Conservation (phyloP, 2,329 filamentous ascomycete species). For the Epichloe bromicola region DNA sequence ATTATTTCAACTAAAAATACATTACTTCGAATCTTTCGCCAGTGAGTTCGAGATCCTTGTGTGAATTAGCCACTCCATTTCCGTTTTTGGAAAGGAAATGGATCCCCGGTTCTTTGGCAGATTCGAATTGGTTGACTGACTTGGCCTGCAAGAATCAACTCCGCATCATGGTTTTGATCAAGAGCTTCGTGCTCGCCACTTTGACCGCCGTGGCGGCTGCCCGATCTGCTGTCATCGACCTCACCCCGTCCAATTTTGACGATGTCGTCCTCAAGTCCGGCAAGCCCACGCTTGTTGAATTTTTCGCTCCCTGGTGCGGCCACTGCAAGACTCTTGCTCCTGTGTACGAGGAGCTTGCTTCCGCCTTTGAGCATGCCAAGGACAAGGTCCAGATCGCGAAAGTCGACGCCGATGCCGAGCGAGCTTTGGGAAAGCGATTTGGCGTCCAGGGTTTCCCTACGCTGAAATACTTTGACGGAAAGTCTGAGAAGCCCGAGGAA, state of each 20-base stretch:
- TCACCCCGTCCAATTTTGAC: conserved; percentile 87
- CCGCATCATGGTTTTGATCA: conserved; percentile 41
- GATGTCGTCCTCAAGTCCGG: conserved; percentile 75
- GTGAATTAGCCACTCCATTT: neutral
- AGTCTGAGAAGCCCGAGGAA: conserved; percentile 71
- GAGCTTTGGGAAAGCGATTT: conserved; percentile 70
- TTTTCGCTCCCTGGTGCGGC: conserved; percentile 97
- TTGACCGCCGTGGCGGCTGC: conserved; percentile 46
- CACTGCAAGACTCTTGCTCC: conserved; percentile 98
- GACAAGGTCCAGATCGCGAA: conserved; percentile 78
- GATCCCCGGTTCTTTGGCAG: no score
- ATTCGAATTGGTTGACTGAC: neutral
- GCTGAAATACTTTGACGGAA: conserved; percentile 94
- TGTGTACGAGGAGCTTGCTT: conserved; percentile 81
- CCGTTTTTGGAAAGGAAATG: no score
- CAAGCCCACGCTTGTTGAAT: conserved; percentile 93
- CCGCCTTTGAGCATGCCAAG: conserved; percentile 56
- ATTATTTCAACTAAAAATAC: neutral
- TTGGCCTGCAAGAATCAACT: neutral
- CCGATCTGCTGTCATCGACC: conserved; percentile 76
- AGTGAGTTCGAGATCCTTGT: neutral
- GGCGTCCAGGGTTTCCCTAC: conserved; percentile 93
- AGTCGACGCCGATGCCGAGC: conserved; percentile 88
- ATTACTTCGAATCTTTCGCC: neutral
- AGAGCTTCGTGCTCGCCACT: conserved; percentile 45